Base-by-base conservation (phyloP, 345 rosid species). In the Cardamine chenopodiifolia region DNA sequence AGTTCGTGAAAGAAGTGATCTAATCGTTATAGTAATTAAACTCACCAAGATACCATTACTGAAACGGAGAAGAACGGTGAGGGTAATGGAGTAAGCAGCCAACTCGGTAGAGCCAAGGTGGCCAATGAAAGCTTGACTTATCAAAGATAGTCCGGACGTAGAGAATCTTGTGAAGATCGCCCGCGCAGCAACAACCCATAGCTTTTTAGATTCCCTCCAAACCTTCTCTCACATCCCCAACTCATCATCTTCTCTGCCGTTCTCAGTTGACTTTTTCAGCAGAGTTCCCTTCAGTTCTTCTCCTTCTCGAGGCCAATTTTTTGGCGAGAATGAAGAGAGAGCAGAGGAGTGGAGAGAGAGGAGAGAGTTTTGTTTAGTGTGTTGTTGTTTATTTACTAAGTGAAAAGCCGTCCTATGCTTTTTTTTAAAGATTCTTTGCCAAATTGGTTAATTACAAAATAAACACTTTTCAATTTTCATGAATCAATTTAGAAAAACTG, bases 111-210 rank as follows among this genome's bases (percentile, higher is more conserved):
- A 25, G 25, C 97, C 90, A 65, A 89, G 78, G 63, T 88, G 97
- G 0, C 97, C 97, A 7, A 88, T 67, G 53, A 88, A 92, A 3
- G 88, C 92, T 70, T 88, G 96, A 52, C 77, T 89, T 69, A 89
- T 69, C 2, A 89, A 60, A 25, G 71, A 71, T 8, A 84, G 70
- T 7, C 93, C 96, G 2, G 84, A 88, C 11, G 90, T 84, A 3
- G 96, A 88, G 59, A 88, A 80, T 57, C 87, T 79, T 0, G 92
- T 85, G 81, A 92, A 88, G 67, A 87, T 88, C 6, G 96, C 96
- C 12, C 96, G 97, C 0, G 75, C 96, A 4, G 93, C 93, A 1
- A 92, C 86, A 11, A 66, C 40, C 97, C 96, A 89, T 49, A 87
- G 66, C 86, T 82, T 88, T 82, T 88, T 92, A 3, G 47, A 65